Conservation (phyloP, 192 early-diverging fungal species). For the Umbelopsis sp. region DNA sequence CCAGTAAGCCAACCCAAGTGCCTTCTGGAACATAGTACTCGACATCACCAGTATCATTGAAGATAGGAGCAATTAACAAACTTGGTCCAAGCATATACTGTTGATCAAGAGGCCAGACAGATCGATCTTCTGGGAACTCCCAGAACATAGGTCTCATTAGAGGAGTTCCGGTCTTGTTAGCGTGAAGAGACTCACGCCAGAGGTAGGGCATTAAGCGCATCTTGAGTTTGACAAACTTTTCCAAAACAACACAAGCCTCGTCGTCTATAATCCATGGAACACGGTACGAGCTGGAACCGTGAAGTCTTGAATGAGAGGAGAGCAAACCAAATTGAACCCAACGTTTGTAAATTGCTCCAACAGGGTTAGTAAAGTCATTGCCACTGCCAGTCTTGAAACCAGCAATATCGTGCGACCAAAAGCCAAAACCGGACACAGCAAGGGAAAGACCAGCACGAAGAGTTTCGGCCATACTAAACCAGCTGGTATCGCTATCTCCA, state of each 20-base stretch:
- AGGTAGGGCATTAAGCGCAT: conserved; percentile 15
- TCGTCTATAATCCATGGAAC: conserved; percentile 22
- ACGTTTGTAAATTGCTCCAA: conserved; percentile 16
- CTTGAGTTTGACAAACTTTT: conserved; percentile 13
- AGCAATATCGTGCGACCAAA: conserved; percentile 23
- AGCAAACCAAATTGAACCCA: conserved; percentile 22
- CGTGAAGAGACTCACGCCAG: conserved; percentile 20
- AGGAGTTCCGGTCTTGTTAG: conserved; percentile 73
- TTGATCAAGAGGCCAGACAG: conserved; percentile 13
- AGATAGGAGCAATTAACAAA: conserved; percentile 21
- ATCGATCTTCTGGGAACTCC: conserved; percentile 78
- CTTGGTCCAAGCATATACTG: conserved; percentile 16
- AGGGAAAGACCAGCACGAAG: conserved; percentile 22
- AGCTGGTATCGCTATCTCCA: conserved; percentile 23
- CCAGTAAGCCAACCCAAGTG: conserved; percentile 15
- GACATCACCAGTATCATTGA: conserved; percentile 17
- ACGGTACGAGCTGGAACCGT: conserved; percentile 15
- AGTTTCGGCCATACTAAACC: conserved; percentile 13
- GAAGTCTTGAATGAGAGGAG: conserved; percentile 18
- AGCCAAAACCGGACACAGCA: conserved; percentile 17
- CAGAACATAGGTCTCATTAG: conserved; percentile 89
- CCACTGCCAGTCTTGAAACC: conserved; percentile 20
- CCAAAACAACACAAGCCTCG: conserved; percentile 5
- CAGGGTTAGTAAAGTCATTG: conserved; percentile 18
- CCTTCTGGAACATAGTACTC: conserved; percentile 13